Evolutionary conservation across 176 grass and related monocot species (phyloP), one percentile per base, ranked within the genome.

Genomic region (Poa annua): DNA sequence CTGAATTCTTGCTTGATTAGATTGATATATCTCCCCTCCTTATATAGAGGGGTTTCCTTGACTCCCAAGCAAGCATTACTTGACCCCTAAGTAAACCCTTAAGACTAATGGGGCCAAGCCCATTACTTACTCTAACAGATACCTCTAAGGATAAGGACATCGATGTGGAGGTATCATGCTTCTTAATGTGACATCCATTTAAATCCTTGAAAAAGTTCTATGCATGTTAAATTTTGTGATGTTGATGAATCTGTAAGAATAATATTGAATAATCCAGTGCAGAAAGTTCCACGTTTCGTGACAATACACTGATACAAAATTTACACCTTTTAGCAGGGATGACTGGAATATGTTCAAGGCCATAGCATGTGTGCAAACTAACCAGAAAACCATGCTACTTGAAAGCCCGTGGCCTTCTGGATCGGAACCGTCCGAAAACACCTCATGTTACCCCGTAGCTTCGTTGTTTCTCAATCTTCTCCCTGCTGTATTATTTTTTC

Each of bases 111-210:
- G n/a, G n/a, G n/a, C n/a, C n/a, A n/a, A n/a, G n/a, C n/a, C n/a
- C n/a, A n/a, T n/a, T n/a, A n/a, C n/a, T n/a, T n/a, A n/a, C n/a
- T n/a, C n/a, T n/a, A n/a, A n/a, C n/a, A n/a, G n/a, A n/a, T n/a
- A 24, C 61, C 29, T 76, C 80, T 12, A 86, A 83, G 76, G 83
- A 86, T 21, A 75, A 50, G 2, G 76, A 89, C 22, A 71, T 55
- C 15, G 25, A 63, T 64, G 84, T 89, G 86, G 86, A 81, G 67
- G 84, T 86, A 80, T 19, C 34, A 13, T 71, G 19, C 41, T 86
- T 71, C 3, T 61, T 6, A 14, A 15, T 48, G 1, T 83, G 24
- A 9, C 20, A 29, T 81, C 13, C 66, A 62, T 75, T 11, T 67
- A 14, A 9, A 6, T 5, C 4, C 8, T 76, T 71, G 36, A 25